Conservation (phyloP, 116 monocot species). For the Phalaenopsis hybrid region DNA sequence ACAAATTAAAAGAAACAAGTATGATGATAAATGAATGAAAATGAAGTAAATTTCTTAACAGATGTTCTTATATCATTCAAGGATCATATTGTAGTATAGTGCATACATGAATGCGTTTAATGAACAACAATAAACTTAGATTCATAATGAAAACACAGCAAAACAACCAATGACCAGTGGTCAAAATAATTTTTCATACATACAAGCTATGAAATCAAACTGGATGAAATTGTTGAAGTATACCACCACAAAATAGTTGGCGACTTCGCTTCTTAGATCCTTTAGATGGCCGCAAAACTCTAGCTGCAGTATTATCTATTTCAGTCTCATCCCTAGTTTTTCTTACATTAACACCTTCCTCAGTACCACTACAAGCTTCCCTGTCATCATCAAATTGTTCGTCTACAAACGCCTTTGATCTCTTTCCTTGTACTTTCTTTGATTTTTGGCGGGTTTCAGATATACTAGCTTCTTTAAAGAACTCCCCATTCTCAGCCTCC, state of each 20-base stretch:
- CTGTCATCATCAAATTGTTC: constrained; percentile 61
- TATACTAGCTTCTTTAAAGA: constrained; percentile 29
- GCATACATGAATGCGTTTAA: background rate
- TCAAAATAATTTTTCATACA: background rate
- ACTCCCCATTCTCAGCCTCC: constrained; percentile 93
- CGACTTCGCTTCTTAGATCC: constrained; percentile 46
- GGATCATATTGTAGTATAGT: background rate
- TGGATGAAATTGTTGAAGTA: constrained; percentile 6
- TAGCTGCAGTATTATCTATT: constrained; percentile 23
- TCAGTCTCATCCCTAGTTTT: constrained; percentile 42
- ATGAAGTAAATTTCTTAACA: background rate
- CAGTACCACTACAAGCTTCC: constrained; percentile 95
- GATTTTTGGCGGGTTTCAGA: constrained; percentile 26
- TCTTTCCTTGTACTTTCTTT: constrained; percentile 30
- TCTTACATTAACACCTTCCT: constrained; percentile 49
- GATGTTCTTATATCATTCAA: background rate
- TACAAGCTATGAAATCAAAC: background rate
- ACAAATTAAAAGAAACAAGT: background rate
- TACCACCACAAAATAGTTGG: constrained; percentile 69
- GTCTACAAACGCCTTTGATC: constrained; percentile 19
- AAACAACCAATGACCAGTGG: background rate
- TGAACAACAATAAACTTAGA: background rate
- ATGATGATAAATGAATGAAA: background rate
- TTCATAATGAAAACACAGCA: background rate
- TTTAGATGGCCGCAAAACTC: constrained; percentile 28